These are phyloP conservation scores for Calycina herbarum DNA, from an alignment of 2,329 filamentous ascomycete species.

Conservation along the genomic window DNA sequence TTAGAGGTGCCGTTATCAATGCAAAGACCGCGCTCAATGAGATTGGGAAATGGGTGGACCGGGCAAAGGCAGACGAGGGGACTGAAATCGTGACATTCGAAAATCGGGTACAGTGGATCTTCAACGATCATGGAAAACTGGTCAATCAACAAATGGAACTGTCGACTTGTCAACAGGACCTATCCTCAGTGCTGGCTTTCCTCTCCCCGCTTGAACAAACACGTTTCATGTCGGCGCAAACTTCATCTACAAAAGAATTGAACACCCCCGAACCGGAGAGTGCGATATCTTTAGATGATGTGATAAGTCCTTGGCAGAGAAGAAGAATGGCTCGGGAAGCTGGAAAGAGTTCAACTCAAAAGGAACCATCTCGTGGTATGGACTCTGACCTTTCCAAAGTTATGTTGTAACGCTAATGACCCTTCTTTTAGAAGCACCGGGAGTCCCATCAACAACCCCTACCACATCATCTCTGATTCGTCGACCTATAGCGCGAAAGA, in stretches of 20 bases:
- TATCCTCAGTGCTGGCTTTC: conserved; percentile 9
- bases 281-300: not conserved
- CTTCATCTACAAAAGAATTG: not conserved
- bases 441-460: not conserved
- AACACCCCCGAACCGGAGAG: not conserved
- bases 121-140: conserved; percentile 9
- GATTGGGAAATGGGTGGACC: conserved; percentile 4
- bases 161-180: conserved; percentile 12
- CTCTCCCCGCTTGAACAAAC: conserved; percentile 8
- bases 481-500: conserved; percentile 4
- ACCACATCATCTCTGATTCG: not conserved
- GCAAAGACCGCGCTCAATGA: conserved; percentile 11
- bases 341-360: not conserved
- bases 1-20: conserved; percentile 4
- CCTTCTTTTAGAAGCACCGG: not conserved
- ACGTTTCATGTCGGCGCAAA: not conserved
- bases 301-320: not conserved
- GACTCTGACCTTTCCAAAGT: not conserved
- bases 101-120: not conserved
- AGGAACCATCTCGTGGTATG: not conserved
- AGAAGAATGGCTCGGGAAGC: not conserved
- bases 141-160: conserved; percentile 3
- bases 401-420: not conserved
- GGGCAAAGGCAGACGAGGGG: not conserved
- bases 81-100: not conserved